Conservation (phyloP, 495 filamentous ascomycete genomes). For the Penicillium manginii region DNA sequence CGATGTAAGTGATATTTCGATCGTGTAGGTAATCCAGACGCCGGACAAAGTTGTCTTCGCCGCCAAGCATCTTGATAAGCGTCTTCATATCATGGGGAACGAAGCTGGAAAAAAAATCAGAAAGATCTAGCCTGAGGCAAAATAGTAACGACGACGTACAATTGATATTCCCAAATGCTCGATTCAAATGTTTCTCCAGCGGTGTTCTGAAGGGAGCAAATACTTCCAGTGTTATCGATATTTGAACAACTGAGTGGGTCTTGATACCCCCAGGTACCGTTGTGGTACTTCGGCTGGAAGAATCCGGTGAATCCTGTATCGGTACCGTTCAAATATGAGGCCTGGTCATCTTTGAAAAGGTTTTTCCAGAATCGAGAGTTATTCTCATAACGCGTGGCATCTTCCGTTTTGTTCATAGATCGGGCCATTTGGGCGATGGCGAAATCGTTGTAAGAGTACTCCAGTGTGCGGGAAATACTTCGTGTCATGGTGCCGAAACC, state of each 20-base stretch:
- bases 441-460: constrained; percentile 76
- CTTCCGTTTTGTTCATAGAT: constrained; percentile 58
- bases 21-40: constrained; percentile 68
- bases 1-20: constrained; percentile 60
- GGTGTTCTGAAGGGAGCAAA: constrained; percentile 66
- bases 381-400: constrained; percentile 62
- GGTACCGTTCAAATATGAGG: constrained; percentile 45
- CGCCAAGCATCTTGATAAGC: constrained; percentile 63
- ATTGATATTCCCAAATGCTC: constrained; percentile 74
- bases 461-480: constrained; percentile 70
- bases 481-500: constrained; percentile 75
- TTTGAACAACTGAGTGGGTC: constrained; percentile 59
- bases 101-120: constrained; percentile 44
- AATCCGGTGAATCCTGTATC: constrained; percentile 65
- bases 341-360: constrained; percentile 63
- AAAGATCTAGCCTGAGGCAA: background rate
- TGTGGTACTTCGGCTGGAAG: constrained; percentile 63
- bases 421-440: constrained; percentile 56
- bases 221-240: constrained; percentile 45
- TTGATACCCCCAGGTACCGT: constrained; percentile 61
- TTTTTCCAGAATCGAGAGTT: constrained; percentile 69
- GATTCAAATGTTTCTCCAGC: constrained; percentile 66
- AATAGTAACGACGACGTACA: constrained; percentile 36
- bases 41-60: constrained; percentile 57
- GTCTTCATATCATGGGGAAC: constrained; percentile 73